A percentile compares a stretch with the other conserved stretches of the same genome.
These are phyloP conservation scores for Umbelopsis vinacea DNA, from an alignment of 192 early-diverging fungal species.

Conservation along the genomic window DNA sequence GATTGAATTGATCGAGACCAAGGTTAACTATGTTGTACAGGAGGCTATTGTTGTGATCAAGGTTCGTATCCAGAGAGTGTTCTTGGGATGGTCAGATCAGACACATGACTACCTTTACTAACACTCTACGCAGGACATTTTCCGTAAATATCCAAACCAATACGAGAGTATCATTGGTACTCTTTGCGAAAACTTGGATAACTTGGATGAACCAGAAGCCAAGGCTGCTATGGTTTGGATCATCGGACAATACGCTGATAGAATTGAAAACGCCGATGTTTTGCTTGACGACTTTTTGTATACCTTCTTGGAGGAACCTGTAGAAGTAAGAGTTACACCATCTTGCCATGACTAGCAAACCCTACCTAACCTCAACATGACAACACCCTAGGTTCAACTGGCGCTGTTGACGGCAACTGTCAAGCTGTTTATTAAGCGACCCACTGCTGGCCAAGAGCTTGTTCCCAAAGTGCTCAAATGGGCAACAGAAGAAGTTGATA, in stretches of 20 bases:
- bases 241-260: conserved; percentile 96
- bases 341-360: not conserved
- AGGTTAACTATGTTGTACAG: conserved; percentile 98
- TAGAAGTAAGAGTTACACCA: conserved; percentile 48
- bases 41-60: conserved; percentile 98
- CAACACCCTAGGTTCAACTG: conserved; percentile 71
- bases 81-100: not conserved
- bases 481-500: conserved; percentile 93
- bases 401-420: conserved; percentile 93
- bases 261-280: conserved; percentile 96
- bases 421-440: conserved; percentile 95
- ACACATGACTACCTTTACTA: not conserved
- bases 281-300: conserved; percentile 88
- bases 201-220: conserved; percentile 96
- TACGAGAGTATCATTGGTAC: conserved; percentile 94
- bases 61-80: conserved; percentile 31
- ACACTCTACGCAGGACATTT: conserved; percentile 73
- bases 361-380: too few species aligned
- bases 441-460: conserved; percentile 87
- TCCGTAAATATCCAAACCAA: conserved; percentile 96
- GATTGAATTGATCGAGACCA: conserved; percentile 92
- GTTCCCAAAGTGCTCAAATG: conserved; percentile 94
- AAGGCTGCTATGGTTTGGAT: conserved; percentile 99
- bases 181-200: conserved; percentile 95
- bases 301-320: conserved; percentile 87